Evolutionary conservation across 164 flowering plant genomes (phyloP).

Genomic region (Aristolochia contorta): DNA sequence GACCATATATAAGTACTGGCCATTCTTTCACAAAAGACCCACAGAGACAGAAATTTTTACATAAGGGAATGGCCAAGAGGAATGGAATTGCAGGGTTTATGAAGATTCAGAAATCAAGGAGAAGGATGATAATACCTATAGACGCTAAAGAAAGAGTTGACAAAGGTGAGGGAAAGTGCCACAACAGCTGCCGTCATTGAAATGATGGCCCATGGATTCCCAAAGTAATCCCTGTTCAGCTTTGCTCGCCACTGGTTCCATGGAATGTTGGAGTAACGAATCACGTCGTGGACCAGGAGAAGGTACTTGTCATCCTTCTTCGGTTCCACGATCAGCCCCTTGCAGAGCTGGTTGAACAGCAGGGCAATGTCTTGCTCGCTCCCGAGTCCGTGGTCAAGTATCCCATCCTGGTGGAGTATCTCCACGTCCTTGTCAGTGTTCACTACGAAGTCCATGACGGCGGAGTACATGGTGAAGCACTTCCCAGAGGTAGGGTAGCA

Average conservation of each 20-base stretch:
- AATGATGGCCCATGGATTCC: slow-evolving; percentile 5
- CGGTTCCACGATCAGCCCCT: not conserved
- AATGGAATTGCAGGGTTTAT: too few species aligned
- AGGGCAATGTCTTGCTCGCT: not conserved
- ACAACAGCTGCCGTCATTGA: not conserved
- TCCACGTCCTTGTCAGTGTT: slow-evolving; percentile 1
- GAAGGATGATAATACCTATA: not conserved
- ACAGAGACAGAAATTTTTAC: too few species aligned
- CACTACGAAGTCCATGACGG: slow-evolving; percentile 1
- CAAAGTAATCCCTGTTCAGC: not conserved
- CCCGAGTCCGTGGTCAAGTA: not conserved
- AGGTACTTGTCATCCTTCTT: not conserved
- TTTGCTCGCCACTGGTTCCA: slow-evolving; percentile 4
- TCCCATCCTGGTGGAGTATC: not conserved
- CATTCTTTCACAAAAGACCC: too few species aligned
- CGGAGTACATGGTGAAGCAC: not conserved
- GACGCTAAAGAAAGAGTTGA: not conserved
- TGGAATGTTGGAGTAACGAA: not conserved
- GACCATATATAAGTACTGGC: too few species aligned
- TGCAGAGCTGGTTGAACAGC: slow-evolving; percentile 5
- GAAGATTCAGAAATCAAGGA: too few species aligned
- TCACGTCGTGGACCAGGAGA: not conserved
- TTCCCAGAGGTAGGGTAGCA: not conserved
- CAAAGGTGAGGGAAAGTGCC: not conserved
- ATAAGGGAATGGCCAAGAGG: too few species aligned